Conservation (phyloP, 2,329 filamentous ascomycete species). For the Paraconiothyrium brasiliense region DNA sequence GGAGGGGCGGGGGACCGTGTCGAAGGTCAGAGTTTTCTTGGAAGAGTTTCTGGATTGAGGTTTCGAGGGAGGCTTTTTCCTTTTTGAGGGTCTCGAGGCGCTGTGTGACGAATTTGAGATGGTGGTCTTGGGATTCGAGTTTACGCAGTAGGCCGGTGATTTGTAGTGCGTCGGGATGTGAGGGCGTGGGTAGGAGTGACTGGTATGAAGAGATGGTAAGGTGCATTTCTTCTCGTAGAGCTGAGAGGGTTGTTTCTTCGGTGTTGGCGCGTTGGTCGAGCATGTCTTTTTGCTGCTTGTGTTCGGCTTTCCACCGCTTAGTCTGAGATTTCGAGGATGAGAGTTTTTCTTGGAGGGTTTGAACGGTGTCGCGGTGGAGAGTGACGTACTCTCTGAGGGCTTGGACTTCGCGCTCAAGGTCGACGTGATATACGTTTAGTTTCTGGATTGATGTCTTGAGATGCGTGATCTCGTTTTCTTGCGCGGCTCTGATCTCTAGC, state of each 20-base stretch:
- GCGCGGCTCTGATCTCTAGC: neutral
- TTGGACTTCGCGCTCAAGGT: neutral
- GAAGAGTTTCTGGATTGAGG: neutral
- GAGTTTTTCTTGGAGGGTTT: neutral
- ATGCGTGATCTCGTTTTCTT: neutral
- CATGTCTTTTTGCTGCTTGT: neutral
- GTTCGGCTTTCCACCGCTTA: neutral
- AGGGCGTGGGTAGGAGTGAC: neutral
- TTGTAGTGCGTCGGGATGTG: neutral
- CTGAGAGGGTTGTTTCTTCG: neutral
- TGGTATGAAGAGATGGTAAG: constrained; percentile 1
- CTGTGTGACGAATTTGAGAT: neutral
- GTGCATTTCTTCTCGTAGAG: neutral
- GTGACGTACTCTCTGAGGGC: neutral
- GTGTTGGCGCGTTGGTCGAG: neutral
- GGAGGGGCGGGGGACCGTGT: neutral
- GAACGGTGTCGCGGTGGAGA: neutral
- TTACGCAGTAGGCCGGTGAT: neutral
- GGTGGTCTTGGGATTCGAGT: neutral
- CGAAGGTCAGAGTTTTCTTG: neutral
- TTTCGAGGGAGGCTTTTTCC: neutral
- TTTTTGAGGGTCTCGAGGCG: constrained; percentile 6
- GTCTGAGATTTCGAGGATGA: neutral
- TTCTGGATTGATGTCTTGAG: neutral
- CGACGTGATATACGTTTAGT: neutral